Base-by-base conservation (phyloP, 2,329 filamentous ascomycete species). In the Cladosporium sp. region DNA sequence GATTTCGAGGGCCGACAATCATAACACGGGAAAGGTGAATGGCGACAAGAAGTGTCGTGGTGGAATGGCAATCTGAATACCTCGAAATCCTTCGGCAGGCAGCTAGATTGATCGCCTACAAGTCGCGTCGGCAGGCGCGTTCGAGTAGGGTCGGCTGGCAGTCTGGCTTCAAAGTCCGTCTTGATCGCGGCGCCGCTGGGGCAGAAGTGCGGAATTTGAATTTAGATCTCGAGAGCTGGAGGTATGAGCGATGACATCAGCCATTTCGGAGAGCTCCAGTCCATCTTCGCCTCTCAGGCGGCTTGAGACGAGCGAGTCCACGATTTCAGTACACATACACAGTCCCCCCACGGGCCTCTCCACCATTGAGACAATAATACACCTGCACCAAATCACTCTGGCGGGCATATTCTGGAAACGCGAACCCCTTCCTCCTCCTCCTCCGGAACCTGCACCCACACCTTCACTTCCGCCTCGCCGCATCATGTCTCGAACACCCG, bases 401-500 rank as follows among this genome's bases (percentile, higher is more conserved):
- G 74, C 74, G 62, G 59, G 58, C 32, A 59, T 68, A 21, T 70
- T 76, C 61, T 77, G 74, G 74, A 74, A 73, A 67, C 58, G 30
- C 5, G 32, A 52, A 11, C 15, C 55, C 64, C 34, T 32, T 51
- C 34, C 70, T n/a, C 55, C 69, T 30, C 28, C 68, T n/a, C 62
- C 66, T 11, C n/a, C 21, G 21, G 57, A 44, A 12, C 59, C 65
- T 8, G 36, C 67, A 41, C 41, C 41, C 11, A 47, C 41, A 52
- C 64, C 64, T 26, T 63, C 59, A 18, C 68, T 60, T 15, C 34
- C 64, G 24, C 62, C 64, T 28, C 58, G 30, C n/a, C 54, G 67
- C 58, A 71, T 67, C 58, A 82, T 82, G 80, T 80, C 80, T n/a
- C 76, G 77, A 68, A 76, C 77, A 5, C 78, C 78, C 4, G 72